Evolutionary conservation across 768 basidiomycete genomes (phyloP).

Genomic region (Calocera cornea): DNA sequence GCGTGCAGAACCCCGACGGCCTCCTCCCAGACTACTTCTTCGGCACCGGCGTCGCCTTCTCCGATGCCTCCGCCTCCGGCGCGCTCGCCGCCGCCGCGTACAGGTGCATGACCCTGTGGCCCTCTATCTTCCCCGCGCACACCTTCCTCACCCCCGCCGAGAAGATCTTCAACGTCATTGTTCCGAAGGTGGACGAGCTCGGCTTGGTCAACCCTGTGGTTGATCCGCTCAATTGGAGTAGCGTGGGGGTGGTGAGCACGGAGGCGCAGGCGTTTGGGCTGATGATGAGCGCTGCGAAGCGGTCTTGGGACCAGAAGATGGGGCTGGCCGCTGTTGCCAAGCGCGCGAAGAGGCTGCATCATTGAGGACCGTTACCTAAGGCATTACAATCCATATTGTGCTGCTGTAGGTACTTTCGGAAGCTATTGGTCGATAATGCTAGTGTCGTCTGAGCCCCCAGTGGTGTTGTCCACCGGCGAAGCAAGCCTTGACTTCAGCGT

Average conservation of each 20-base stretch:
- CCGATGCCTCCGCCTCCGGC: constrained; percentile 27
- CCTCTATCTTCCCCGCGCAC: constrained; percentile 22
- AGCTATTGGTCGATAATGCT: too few relatives aligned
- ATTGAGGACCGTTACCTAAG: background rate
- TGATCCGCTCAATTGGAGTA: constrained; percentile 26
- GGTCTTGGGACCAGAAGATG: constrained; percentile 18
- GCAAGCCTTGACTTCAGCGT: too few relatives aligned
- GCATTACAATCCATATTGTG: too few relatives aligned
- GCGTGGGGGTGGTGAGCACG: constrained; percentile 21
- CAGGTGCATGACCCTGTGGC: constrained; percentile 22
- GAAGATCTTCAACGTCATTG: constrained; percentile 24
- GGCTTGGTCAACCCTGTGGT: constrained; percentile 28
- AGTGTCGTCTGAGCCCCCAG: too few relatives aligned
- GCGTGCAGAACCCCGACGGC: constrained; percentile 20
- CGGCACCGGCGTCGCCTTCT: constrained; percentile 22
- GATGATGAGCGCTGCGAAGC: constrained; percentile 22
- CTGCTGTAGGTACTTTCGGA: too few relatives aligned
- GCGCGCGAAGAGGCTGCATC: background rate
- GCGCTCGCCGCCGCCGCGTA: constrained; percentile 18
- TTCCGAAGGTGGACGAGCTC: constrained; percentile 24
- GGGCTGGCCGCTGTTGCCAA: background rate
- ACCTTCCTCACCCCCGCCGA: constrained; percentile 22
- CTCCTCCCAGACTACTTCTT: constrained; percentile 29
- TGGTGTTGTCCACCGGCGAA: too few relatives aligned
- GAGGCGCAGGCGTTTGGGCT: constrained; percentile 25